phyloP scores from a whole-genome alignment of 139 green algal species.

The Coelastrella sp. region DNA sequence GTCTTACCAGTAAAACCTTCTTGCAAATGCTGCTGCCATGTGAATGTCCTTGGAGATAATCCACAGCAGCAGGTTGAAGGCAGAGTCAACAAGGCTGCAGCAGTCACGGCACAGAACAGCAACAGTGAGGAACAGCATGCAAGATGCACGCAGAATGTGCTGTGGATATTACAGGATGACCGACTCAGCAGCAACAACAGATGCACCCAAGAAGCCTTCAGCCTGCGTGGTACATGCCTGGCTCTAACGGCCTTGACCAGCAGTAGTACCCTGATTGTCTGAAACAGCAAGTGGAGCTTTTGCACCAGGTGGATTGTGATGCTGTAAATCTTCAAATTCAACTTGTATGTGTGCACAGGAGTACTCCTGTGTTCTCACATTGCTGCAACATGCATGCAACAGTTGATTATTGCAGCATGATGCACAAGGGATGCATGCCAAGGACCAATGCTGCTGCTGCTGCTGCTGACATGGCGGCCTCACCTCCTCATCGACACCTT shows the following conservation, averaged over 20 bases:
- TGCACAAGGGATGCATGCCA: background rate
- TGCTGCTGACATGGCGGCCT: no score
- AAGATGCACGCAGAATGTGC: no score
- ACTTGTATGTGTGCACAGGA: background rate
- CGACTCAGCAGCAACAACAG: background rate
- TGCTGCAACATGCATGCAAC: background rate
- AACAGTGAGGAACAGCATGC: background rate
- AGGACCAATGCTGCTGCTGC: background rate
- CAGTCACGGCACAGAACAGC: background rate
- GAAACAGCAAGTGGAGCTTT: no score
- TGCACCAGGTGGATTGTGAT: no score
- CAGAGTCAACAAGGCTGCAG: conserved; percentile 10
- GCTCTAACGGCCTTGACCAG: no score
- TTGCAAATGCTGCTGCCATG: conserved; percentile 20
- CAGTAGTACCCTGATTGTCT: no score
- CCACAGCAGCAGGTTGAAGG: conserved; percentile 34
- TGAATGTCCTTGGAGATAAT: conserved; percentile 40
- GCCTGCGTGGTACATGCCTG: no score
- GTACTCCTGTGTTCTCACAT: background rate
- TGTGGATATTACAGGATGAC: no score
- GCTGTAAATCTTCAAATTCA: no score
- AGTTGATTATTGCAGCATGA: background rate
- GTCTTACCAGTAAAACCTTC: conserved; percentile 48
- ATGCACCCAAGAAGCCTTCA: no score
- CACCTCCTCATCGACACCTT: background rate